These are phyloP conservation scores for Pleomassaria siparia DNA, from an alignment of 2,329 filamentous ascomycete genomes.

Conservation along the genomic window DNA sequence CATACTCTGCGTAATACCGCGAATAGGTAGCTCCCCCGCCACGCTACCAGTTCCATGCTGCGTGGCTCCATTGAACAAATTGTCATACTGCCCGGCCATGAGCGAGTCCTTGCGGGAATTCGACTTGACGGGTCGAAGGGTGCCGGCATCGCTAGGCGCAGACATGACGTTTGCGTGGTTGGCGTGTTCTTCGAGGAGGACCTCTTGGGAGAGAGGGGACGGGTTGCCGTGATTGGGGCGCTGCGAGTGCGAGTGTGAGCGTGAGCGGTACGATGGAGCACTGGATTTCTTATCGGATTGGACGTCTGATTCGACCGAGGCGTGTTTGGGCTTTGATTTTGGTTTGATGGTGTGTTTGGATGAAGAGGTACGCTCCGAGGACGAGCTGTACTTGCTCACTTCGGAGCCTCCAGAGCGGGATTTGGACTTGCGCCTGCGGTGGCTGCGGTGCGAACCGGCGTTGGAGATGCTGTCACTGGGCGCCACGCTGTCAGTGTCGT, in stretches of 20 bases:
- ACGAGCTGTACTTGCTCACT: constrained; percentile 24
- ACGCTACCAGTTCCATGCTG: constrained; percentile 36
- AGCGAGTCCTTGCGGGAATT: constrained; percentile 34
- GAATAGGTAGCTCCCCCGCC: constrained; percentile 31
- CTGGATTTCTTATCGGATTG: constrained; percentile 16
- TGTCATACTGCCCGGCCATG: constrained; percentile 30
- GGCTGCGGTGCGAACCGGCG: constrained; percentile 27
- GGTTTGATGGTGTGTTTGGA: constrained; percentile 27
- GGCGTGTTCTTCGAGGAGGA: constrained; percentile 20
- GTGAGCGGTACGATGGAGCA: no score
- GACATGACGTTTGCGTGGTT: constrained; percentile 25
- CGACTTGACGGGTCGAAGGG: constrained; percentile 28
- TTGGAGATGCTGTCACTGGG: constrained; percentile 54
- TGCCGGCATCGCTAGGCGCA: constrained; percentile 39
- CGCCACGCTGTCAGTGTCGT: constrained; percentile 48
- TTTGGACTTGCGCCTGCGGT: constrained; percentile 33
- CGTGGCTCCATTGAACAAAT: constrained; percentile 26
- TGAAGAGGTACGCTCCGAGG: constrained; percentile 26
- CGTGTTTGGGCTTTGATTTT: constrained; percentile 23
- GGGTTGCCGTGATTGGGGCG: constrained; percentile 6
- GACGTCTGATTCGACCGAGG: no score
- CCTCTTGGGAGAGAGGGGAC: constrained; percentile 5
- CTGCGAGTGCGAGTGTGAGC: constrained; percentile 22
- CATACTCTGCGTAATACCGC: constrained; percentile 43
- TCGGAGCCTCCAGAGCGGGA: constrained; percentile 16